Evolutionary conservation across 2,329 filamentous ascomycete species (phyloP), one percentile per base, ranked within the genome.

Genomic region (Geosmithia putterillii): DNA sequence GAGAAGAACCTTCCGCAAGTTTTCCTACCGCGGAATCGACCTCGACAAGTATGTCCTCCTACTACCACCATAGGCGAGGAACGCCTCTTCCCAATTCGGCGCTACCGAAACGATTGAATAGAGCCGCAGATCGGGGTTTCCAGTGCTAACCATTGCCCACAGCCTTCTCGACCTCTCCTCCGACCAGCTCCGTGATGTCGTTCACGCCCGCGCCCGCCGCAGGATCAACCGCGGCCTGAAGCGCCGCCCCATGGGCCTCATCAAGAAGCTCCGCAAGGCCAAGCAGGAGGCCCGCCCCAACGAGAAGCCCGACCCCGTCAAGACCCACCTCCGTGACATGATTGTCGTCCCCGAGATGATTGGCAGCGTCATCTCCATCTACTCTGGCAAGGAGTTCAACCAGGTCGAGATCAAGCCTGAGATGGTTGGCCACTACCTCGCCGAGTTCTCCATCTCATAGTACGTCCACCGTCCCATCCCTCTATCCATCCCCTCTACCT

Each of bases 341-440:
- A 95, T 98, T 70, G 83, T 98, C 66, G 92, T 98, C 59, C 92
- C 92, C 62, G 92, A 98, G 81, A 96, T 98, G 92, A 98, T 98
- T 67, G 92, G 92, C 63, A 86, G 79, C 71, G 90, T 98, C 63
- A 85, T 98, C 63, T 92, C 89, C 68, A 92, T 98, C 79, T 98
- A 98, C 86, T 95, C 87, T 57, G 92, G 92, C 67, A 98, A 98
- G 84, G 89, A 96, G 74, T 98, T 98, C 86, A 98, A 98, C 84
- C 90, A 95, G 81, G 89, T 98, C 61, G 92, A 98, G 74, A 92
- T 98, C 77, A 95, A 95, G 83, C 92, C 92, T 61, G 92, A 98
- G 81, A 98, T 98, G 92, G 92, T 98, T 71, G 92, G 92, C 69
- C 90, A 96, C 79, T 95, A 95, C 80, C 79, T 98, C 57, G 92